These are phyloP conservation scores for Fusarium gaditjirri DNA, from an alignment of 2,329 filamentous ascomycete species.

Conservation along the genomic window DNA sequence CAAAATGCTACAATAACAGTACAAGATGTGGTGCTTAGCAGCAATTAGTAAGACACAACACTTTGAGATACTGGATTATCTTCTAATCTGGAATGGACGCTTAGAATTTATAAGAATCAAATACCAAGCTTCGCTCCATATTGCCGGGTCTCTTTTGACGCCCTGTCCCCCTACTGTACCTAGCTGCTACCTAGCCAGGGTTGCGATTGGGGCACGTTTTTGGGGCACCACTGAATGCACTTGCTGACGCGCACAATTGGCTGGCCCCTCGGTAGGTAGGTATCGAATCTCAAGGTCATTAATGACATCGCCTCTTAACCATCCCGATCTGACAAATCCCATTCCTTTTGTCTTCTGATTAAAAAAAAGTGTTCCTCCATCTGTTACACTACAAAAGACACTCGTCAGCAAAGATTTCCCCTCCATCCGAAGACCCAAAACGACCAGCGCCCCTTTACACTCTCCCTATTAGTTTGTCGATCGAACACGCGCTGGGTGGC, in stretches of 20 bases:
- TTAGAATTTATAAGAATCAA: background rate
- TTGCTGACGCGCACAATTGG: slow-evolving; percentile 44
- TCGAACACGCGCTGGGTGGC: slow-evolving; percentile 36
- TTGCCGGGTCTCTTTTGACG: background rate
- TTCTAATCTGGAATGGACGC: background rate
- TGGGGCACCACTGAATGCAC: slow-evolving; percentile 15
- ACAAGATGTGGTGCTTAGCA: too few relatives aligned
- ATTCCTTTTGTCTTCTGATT: slow-evolving; percentile 2
- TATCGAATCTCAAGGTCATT: slow-evolving; percentile 26
- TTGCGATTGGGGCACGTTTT: slow-evolving; percentile 33
- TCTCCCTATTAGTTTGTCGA: slow-evolving; percentile 6
- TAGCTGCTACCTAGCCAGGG: background rate
- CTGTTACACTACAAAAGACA: background rate
- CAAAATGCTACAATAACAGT: background rate
- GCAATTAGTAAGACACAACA: background rate
- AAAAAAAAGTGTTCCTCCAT: background rate
- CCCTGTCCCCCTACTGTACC: background rate
- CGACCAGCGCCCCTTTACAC: slow-evolving; percentile 13
- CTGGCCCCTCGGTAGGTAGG: slow-evolving; percentile 38
- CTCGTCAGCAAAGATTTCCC: background rate
- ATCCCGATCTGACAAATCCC: slow-evolving; percentile 13
- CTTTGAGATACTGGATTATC: background rate
- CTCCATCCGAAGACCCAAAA: background rate
- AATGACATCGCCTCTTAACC: slow-evolving; percentile 20
- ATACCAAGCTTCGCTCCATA: background rate